A percentile compares a stretch with the other conserved stretches of the same genome.
phyloP scores from a whole-genome alignment of 768 basidiomycete species.

The Neoboletus subvelutipes region DNA sequence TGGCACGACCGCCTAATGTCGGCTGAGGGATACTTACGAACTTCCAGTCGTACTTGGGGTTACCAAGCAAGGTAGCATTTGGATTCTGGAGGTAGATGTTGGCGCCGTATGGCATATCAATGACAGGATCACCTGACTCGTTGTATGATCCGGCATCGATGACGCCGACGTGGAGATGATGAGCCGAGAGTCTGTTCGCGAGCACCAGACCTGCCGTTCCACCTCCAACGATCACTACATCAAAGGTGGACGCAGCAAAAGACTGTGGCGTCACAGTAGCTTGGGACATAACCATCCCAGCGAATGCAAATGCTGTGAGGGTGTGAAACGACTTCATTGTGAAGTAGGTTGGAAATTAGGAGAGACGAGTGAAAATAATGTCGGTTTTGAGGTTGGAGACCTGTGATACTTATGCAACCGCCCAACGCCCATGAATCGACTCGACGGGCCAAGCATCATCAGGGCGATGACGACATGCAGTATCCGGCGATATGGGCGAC shows the following conservation, averaged over 20 bases:
- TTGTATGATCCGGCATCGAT: conserved; percentile 1
- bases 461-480: not conserved
- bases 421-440: not conserved
- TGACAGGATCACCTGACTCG: not conserved
- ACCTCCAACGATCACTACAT: not conserved
- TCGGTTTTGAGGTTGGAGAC: not conserved
- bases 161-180: not conserved
- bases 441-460: not conserved
- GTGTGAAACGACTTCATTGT: not conserved
- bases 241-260: not conserved
- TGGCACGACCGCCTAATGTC: not conserved
- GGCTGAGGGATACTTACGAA: conserved; percentile 3
- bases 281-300: not conserved
- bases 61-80: not conserved
- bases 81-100: not conserved
- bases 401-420: not conserved
- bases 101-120: not conserved
- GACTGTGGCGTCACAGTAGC: not conserved
- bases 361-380: no score
- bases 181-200: not conserved
- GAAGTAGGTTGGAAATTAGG: not conserved
- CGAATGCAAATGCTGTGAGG: not conserved
- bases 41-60: not conserved
- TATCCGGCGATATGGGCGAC: no score
- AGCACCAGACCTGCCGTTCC: not conserved